phyloP scores from a whole-genome alignment of 305 asterid genomes.

The Fraxinus angustifolia region DNA sequence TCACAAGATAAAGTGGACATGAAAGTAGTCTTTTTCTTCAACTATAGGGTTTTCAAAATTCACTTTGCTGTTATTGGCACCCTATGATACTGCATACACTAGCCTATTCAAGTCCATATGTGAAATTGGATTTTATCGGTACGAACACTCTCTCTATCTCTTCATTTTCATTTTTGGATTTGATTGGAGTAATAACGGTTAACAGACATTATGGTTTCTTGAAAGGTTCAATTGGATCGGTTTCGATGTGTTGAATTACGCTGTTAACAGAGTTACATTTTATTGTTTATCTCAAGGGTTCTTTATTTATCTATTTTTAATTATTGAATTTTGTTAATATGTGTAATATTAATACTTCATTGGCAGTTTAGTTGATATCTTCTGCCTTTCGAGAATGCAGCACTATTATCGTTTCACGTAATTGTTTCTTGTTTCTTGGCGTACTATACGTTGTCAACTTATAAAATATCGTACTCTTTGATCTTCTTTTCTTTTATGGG shows the following conservation, averaged over 20 bases:
- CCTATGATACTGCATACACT: not conserved
- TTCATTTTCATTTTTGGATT: constrained; percentile 17
- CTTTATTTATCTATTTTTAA: not conserved
- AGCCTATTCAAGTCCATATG: not conserved
- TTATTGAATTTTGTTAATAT: not conserved
- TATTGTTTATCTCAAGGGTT: not conserved
- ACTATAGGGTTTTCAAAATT: constrained; percentile 32
- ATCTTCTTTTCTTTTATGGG: not conserved
- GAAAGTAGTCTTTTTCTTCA: constrained; percentile 32
- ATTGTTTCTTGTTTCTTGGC: constrained; percentile 16
- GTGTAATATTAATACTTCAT: not conserved
- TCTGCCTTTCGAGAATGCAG: not conserved
- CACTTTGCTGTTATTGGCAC: not conserved
- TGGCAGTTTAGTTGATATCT: not conserved
- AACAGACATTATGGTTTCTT: constrained; percentile 21
- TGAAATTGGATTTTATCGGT: not conserved
- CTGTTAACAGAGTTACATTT: constrained; percentile 6
- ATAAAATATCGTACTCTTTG: not conserved
- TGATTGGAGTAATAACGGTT: constrained; percentile 14
- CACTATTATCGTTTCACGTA: not conserved
- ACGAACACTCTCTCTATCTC: not conserved
- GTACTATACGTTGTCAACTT: not conserved
- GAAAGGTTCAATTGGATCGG: constrained; percentile 25
- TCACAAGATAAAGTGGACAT: constrained; percentile 36
- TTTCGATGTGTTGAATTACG: constrained; percentile 21